Conservation (phyloP, 306 rosid species). For the Fragaria vesca region DNA sequence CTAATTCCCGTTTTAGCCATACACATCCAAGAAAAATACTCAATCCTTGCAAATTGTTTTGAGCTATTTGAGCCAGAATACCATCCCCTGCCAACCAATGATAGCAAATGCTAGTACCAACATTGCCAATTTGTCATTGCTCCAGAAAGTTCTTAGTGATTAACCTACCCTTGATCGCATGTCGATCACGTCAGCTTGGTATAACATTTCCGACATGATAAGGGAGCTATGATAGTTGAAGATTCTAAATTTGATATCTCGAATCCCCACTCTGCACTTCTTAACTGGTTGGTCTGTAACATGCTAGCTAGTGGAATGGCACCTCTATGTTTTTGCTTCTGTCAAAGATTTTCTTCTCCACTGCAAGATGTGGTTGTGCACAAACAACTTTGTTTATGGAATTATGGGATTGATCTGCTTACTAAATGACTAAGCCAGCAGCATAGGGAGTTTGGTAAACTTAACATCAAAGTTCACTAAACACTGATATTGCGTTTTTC, state of each 20-base stretch:
- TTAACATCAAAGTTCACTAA: neutral
- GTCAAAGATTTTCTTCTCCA: neutral
- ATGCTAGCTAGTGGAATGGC: neutral
- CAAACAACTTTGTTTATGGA: neutral
- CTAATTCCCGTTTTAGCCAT: neutral
- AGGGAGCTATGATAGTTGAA: neutral
- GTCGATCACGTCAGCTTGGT: neutral
- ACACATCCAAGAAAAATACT: neutral
- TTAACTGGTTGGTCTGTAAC: neutral
- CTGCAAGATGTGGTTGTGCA: neutral
- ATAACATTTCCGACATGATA: neutral
- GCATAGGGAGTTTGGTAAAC: neutral
- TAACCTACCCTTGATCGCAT: neutral
- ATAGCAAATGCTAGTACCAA: slow-evolving; percentile 5
- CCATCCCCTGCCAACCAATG: neutral
- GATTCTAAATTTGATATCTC: neutral
- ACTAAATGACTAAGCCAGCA: neutral
- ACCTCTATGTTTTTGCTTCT: neutral
- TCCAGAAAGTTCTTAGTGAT: neutral
- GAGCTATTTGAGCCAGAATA: slow-evolving; percentile 9
- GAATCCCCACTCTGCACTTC: neutral
- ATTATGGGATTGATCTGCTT: no score
- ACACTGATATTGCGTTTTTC: neutral
- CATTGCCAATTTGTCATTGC: neutral
- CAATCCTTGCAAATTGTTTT: slow-evolving; percentile 9